Evolutionary conservation across 2,329 filamentous ascomycete genomes (phyloP).

Genomic region (Lanzia echinophila): DNA sequence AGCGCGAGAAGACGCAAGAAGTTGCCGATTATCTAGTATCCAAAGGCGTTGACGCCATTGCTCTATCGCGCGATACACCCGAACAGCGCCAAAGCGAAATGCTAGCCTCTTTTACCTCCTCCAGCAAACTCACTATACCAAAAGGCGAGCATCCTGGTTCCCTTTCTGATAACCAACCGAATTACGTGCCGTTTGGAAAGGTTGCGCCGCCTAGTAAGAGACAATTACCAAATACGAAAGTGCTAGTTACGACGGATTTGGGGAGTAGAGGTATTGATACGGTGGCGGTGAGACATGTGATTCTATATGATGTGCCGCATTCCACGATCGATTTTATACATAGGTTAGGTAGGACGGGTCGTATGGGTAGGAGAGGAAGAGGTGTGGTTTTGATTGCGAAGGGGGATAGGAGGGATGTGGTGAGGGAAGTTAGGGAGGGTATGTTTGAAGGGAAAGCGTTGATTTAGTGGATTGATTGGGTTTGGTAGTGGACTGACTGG

Average conservation of each 20-base stretch:
- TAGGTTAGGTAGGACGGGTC: slow-evolving; percentile 80
- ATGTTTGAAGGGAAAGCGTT: slow-evolving; percentile 78
- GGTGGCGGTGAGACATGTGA: slow-evolving; percentile 79
- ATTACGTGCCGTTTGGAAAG: slow-evolving; percentile 27
- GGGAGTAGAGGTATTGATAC: slow-evolving; percentile 93
- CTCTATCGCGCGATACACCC: slow-evolving; percentile 76
- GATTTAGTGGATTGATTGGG: slow-evolving; percentile 41
- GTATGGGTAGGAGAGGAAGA: slow-evolving; percentile 85
- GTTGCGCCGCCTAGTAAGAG: slow-evolving; percentile 23
- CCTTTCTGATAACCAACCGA: slow-evolving; percentile 33
- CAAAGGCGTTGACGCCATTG: slow-evolving; percentile 84
- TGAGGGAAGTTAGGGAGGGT: slow-evolving; percentile 83
- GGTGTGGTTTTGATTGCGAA: slow-evolving; percentile 88
- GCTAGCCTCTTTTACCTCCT: slow-evolving; percentile 62
- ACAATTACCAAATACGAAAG: slow-evolving; percentile 68
- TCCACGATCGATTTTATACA: slow-evolving; percentile 98
- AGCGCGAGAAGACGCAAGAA: slow-evolving; percentile 80
- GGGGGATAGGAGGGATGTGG: slow-evolving; percentile 81
- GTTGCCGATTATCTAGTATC: slow-evolving; percentile 70
- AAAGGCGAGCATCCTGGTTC: slow-evolving; percentile 32
- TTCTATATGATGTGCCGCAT: slow-evolving; percentile 96
- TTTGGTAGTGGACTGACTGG: background rate
- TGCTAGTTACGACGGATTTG: slow-evolving; percentile 89
- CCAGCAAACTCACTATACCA: background rate
- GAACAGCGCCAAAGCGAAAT: slow-evolving; percentile 72